Percentiles rank a stretch among this genome's conserved stretches.
phyloP scores from a whole-genome alignment of 108 stramenopile genomes.

The Pelagomonas calceolata region DNA sequence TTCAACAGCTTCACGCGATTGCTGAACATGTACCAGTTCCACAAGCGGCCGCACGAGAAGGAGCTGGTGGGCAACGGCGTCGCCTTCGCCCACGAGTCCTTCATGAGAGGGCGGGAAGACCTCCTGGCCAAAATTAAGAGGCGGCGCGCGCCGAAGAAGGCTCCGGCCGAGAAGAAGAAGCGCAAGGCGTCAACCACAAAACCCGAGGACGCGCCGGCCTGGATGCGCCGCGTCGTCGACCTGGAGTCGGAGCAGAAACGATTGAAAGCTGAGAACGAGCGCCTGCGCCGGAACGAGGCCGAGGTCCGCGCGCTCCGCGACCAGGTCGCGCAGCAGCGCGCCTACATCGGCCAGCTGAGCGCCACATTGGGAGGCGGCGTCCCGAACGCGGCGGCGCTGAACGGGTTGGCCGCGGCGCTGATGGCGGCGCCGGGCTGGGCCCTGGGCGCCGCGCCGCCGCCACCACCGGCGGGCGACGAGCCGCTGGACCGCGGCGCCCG shows the following conservation, averaged over 20 bases:
- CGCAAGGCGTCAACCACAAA: neutral
- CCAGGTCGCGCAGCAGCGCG: neutral
- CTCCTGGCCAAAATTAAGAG: neutral
- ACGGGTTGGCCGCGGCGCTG: too few relatives aligned
- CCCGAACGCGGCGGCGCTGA: too few relatives aligned
- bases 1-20: constrained; percentile 18
- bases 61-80: neutral
- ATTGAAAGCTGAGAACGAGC: neutral
- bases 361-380: too few relatives aligned
- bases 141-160: neutral
- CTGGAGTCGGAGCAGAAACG: neutral
- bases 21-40: constrained; percentile 18
- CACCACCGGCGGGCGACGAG: too few relatives aligned
- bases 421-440: too few relatives aligned
- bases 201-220: neutral
- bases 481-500: too few relatives aligned
- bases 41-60: neutral
- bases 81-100: neutral
- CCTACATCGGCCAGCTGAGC: neutral
- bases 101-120: neutral
- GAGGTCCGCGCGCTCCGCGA: neutral
- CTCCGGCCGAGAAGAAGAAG: neutral
- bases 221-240: neutral
- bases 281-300: neutral
- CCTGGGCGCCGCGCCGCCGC: too few relatives aligned